A percentile compares a stretch with the other conserved stretches of the same genome.
Evolutionary conservation across 306 rosid genomes (phyloP).

Genomic region (Castanea sativa): DNA sequence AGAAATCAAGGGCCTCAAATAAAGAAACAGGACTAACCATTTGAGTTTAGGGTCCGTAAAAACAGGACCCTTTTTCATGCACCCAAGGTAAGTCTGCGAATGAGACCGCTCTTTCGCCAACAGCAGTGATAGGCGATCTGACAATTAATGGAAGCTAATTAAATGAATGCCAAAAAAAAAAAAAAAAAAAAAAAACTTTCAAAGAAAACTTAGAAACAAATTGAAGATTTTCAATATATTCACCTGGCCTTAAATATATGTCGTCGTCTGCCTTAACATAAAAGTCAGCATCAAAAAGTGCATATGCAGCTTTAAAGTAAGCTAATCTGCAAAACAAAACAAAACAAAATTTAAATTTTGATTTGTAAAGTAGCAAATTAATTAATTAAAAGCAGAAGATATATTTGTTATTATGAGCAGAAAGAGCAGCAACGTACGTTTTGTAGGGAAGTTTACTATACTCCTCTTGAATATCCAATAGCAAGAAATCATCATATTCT

Average conservation of each 20-base stretch:
- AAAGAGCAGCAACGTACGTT: constrained; percentile 61
- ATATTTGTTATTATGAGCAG: too few species aligned
- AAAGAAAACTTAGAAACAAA: constrained; percentile 8
- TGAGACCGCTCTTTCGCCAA: constrained; percentile 80
- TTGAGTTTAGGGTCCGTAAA: constrained; percentile 93
- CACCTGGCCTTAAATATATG: constrained; percentile 97
- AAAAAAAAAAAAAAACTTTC: background rate
- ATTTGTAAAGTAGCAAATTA: constrained; percentile 17
- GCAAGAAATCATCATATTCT: constrained; percentile 77
- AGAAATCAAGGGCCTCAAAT: constrained; percentile 6
- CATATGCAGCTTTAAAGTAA: constrained; percentile 93
- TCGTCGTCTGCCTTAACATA: constrained; percentile 98
- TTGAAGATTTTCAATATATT: constrained; percentile 6
- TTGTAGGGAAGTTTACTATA: constrained; percentile 98
- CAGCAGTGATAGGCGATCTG: constrained; percentile 89
- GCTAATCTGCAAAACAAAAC: constrained; percentile 67
- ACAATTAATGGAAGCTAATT: constrained; percentile 27
- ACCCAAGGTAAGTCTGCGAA: constrained; percentile 89
- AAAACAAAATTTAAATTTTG: background rate
- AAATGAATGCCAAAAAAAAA: constrained; percentile 14
- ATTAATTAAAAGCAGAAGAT: constrained; percentile 7
- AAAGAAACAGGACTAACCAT: constrained; percentile 58
- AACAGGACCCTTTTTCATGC: constrained; percentile 99
- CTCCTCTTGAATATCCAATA: constrained; percentile 94
- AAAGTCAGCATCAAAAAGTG: constrained; percentile 79